Conservation (phyloP, 306 rosid genomes). For the Pterocarpus macrocarpus region DNA sequence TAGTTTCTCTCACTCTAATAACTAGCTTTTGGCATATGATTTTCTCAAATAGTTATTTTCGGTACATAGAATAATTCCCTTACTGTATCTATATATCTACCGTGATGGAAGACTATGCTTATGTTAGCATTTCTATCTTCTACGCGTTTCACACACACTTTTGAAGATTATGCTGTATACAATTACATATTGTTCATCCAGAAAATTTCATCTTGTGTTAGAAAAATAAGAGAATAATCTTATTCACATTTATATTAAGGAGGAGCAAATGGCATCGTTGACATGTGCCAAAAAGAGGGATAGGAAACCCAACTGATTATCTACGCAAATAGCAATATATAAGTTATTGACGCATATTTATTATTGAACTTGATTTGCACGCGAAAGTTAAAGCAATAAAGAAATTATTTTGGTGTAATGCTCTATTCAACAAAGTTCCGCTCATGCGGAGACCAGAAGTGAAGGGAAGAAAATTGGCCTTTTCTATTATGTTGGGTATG, state of each 20-base stretch:
- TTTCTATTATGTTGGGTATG: no score
- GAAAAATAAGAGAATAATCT: not conserved
- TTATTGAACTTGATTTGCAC: slow-evolving; percentile 23
- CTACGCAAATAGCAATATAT: no score
- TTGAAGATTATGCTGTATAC: not conserved
- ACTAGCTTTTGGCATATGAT: no score
- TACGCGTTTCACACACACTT: not conserved
- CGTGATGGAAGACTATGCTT: not conserved
- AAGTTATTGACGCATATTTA: slow-evolving; percentile 2
- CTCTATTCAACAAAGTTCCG: not conserved
- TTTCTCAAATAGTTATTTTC: no score
- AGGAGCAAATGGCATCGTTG: not conserved
- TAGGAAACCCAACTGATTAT: not conserved
- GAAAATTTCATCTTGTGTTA: not conserved
- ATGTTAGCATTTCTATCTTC: not conserved
- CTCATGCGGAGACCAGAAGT: not conserved
- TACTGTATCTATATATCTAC: not conserved
- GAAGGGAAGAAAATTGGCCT: no score
- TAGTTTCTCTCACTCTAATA: no score
- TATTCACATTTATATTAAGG: not conserved
- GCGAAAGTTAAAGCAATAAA: not conserved
- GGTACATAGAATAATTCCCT: no score
- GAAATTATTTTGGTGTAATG: not conserved
- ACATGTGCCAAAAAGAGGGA: no score
- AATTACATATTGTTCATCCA: not conserved